Conservation (phyloP, 768 basidiomycete genomes). For the Serendipita sp. region DNA sequence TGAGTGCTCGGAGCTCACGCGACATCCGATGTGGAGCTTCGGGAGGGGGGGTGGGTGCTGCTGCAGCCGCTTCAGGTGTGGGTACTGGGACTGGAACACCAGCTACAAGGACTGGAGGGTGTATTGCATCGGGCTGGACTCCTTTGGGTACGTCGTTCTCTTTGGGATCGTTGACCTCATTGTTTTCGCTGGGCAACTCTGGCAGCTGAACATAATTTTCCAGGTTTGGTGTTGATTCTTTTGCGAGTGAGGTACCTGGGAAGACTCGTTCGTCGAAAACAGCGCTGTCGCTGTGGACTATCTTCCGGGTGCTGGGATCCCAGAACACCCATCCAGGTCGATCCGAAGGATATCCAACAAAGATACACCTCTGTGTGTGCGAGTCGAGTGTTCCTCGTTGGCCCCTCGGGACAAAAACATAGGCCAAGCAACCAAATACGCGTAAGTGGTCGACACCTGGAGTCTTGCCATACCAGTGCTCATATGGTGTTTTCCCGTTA, state of each 20-base stretch:
- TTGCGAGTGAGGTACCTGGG: conserved; percentile 9
- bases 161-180: background rate
- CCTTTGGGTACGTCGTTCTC: background rate
- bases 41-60: no score
- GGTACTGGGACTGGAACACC: background rate
- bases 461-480: conserved; percentile 8
- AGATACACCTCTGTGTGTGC: conserved; percentile 20
- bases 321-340: conserved; percentile 23
- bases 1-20: no score
- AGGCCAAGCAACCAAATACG: conserved; percentile 25
- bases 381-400: conserved; percentile 7
- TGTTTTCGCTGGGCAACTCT: background rate
- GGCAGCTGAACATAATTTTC: background rate
- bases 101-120: background rate
- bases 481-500: conserved; percentile 10
- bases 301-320: conserved; percentile 17
- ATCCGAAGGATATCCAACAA: conserved; percentile 22
- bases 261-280: conserved; percentile 21
- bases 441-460: conserved; percentile 19
- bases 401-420: conserved; percentile 23
- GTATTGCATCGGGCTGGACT: background rate
- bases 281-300: conserved; percentile 17
- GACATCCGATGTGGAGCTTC: no score
- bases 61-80: no score
- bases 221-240: background rate